Percentiles rank a stretch among this genome's conserved stretches.
Evolutionary conservation across 805 yeast species (phyloP).

Genomic region (Tetrapisispora phaffii): DNA sequence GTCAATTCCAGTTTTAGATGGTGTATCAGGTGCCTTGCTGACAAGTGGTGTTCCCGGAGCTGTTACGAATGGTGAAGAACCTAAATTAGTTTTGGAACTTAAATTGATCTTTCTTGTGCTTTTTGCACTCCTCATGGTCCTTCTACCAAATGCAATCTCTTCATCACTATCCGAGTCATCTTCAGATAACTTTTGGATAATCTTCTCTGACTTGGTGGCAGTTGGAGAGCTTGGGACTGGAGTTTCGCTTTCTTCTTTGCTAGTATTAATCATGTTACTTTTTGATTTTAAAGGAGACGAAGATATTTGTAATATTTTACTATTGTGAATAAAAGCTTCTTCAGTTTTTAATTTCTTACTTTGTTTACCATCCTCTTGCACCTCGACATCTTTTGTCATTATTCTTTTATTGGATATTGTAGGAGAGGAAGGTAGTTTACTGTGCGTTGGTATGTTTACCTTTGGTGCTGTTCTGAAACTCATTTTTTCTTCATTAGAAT

Average conservation of each 20-base stretch:
- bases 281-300: slow-evolving; percentile 23
- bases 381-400: background rate
- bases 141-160: slow-evolving; percentile 23
- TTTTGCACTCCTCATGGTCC: slow-evolving; percentile 24
- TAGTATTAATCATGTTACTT: background rate
- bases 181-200: slow-evolving; percentile 23
- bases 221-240: slow-evolving; percentile 4
- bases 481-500: slow-evolving; percentile 5
- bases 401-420: slow-evolving; percentile 1
- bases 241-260: slow-evolving; percentile 1
- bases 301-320: slow-evolving; percentile 8
- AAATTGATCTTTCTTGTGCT: slow-evolving; percentile 21
- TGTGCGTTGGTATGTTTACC: background rate
- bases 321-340: slow-evolving; percentile 4
- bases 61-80: slow-evolving; percentile 26
- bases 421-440: slow-evolving; percentile 9
- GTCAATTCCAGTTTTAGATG: background rate
- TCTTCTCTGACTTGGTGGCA: slow-evolving; percentile 1
- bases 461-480: slow-evolving; percentile 1
- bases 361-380: background rate
- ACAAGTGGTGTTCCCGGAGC: slow-evolving; percentile 28
- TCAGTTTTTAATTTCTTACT: slow-evolving; percentile 13
- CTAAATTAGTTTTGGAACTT: slow-evolving; percentile 14
- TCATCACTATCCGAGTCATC: slow-evolving; percentile 29
- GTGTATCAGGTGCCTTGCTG: background rate